A percentile compares a stretch with the other conserved stretches of the same genome.
These are phyloP conservation scores for Alternaria infectoria DNA, from an alignment of 2,329 filamentous ascomycete species.

Conservation along the genomic window DNA sequence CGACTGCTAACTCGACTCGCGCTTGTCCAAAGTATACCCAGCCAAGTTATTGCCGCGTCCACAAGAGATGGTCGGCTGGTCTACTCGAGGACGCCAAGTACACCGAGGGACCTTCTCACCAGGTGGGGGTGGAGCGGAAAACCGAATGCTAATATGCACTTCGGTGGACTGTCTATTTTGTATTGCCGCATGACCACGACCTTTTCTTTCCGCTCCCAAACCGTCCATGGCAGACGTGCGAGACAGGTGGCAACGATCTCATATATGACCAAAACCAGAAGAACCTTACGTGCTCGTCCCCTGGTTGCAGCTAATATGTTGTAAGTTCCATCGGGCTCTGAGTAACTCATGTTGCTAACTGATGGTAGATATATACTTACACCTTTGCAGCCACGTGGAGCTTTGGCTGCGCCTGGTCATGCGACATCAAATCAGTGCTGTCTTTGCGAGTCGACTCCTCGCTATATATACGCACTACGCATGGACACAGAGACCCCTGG, in stretches of 20 bases:
- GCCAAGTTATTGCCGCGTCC: background rate
- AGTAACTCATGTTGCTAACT: background rate
- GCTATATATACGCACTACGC: background rate
- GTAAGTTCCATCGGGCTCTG: background rate
- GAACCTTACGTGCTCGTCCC: background rate
- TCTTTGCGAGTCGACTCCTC: background rate
- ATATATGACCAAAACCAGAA: background rate
- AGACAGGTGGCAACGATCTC: background rate
- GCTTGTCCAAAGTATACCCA: background rate
- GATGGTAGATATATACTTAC: background rate
- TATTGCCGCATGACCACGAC: background rate
- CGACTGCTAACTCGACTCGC: background rate
- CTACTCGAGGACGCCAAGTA: background rate
- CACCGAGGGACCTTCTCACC: background rate
- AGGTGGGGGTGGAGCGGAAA: background rate
- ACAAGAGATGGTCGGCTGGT: background rate
- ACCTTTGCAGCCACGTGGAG: background rate
- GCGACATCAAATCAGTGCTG: no score
- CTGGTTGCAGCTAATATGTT: background rate
- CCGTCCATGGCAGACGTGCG: background rate
- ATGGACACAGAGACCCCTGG: background rate
- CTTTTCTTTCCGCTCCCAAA: background rate
- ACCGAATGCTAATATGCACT: background rate
- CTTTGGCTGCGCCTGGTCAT: background rate
- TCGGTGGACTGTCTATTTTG: background rate